Percentiles rank a stretch among this genome's conserved stretches.
Conservation (phyloP, 305 asterid genomes). For the Caryopteris hybrid region DNA sequence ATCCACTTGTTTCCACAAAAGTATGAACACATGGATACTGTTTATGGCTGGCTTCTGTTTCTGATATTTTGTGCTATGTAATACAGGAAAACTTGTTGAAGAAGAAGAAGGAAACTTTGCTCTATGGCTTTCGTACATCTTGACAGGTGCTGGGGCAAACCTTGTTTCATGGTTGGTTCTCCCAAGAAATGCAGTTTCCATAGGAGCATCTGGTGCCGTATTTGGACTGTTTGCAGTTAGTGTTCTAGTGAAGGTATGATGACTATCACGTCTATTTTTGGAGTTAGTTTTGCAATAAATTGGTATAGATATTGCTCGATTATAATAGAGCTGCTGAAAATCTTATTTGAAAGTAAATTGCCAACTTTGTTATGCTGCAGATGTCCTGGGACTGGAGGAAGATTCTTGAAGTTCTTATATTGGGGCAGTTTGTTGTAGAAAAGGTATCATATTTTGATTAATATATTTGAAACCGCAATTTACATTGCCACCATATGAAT, state of each 20-base stretch:
- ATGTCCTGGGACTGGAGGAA: constrained; percentile 99
- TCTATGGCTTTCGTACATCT: constrained; percentile 81
- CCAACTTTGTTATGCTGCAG: constrained; percentile 29
- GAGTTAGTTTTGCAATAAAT: background rate
- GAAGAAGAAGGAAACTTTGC: constrained; percentile 97
- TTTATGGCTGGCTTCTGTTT: background rate
- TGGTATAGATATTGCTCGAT: background rate
- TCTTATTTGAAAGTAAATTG: constrained; percentile 3
- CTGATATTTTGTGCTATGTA: background rate
- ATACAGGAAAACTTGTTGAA: constrained; percentile 85
- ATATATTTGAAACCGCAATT: background rate
- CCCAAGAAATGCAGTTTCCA: constrained; percentile 87
- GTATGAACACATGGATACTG: background rate
- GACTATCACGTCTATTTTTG: background rate
- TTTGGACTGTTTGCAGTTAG: constrained; percentile 90
- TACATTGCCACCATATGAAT: background rate
- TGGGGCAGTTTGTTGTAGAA: constrained; percentile 90
- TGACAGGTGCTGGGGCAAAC: constrained; percentile 95
- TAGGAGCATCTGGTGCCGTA: constrained; percentile 97
- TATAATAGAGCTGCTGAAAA: background rate
- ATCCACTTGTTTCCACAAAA: background rate
- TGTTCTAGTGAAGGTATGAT: constrained; percentile 72
- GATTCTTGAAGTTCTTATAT: constrained; percentile 84
- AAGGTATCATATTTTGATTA: constrained; percentile 52
- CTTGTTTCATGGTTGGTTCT: constrained; percentile 90